These are phyloP conservation scores for Ogataea wickerhamii DNA, from an alignment of 805 yeast genomes.

Conservation along the genomic window DNA sequence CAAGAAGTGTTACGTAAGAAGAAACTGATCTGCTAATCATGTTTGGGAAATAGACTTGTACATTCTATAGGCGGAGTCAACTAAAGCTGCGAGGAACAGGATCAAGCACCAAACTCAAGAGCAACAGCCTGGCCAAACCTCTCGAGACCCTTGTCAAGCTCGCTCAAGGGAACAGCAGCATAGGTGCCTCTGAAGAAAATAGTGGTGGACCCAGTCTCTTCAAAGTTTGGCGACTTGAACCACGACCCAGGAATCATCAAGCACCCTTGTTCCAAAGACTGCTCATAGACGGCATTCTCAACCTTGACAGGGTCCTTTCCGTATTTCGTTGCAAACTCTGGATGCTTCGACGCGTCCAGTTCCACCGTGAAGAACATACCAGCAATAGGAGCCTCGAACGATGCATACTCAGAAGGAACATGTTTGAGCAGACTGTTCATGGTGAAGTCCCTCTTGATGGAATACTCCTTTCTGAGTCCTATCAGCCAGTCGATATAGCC, in stretches of 20 bases:
- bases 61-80: too few relatives aligned
- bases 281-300: slow-evolving; percentile 61
- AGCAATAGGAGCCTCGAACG: slow-evolving; percentile 63
- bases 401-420: slow-evolving; percentile 45
- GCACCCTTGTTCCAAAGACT: slow-evolving; percentile 55
- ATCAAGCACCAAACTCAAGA: slow-evolving; percentile 46
- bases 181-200: slow-evolving; percentile 84
- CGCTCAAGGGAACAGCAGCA: slow-evolving; percentile 76
- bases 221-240: slow-evolving; percentile 59
- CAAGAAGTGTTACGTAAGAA: too few relatives aligned
- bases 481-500: slow-evolving; percentile 91
- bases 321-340: slow-evolving; percentile 58
- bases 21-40: too few relatives aligned
- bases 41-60: too few relatives aligned
- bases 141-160: slow-evolving; percentile 56
- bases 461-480: slow-evolving; percentile 75
- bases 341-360: slow-evolving; percentile 78
- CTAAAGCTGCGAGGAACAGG: too few relatives aligned
- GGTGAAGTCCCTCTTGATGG: slow-evolving; percentile 83
- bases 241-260: slow-evolving; percentile 81
- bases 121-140: slow-evolving; percentile 64
- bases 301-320: slow-evolving; percentile 59
- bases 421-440: slow-evolving; percentile 66
- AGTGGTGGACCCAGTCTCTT: slow-evolving; percentile 40
- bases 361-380: slow-evolving; percentile 83